These are phyloP conservation scores for Hypomyces rosellus DNA, from an alignment of 2,329 filamentous ascomycete genomes.

Conservation along the genomic window DNA sequence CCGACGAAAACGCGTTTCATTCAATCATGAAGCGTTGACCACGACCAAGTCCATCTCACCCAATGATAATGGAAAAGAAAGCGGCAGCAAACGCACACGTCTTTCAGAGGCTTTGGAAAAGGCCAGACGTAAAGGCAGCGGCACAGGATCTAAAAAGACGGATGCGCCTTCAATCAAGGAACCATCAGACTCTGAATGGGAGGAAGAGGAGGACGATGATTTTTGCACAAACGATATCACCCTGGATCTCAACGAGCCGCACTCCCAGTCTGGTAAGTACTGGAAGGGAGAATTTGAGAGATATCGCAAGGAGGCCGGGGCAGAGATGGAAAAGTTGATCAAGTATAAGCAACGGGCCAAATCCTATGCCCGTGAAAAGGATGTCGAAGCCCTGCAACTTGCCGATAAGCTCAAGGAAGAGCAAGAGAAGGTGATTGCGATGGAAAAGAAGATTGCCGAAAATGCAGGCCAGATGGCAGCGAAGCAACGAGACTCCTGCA, in stretches of 20 bases:
- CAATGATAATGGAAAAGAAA: not conserved
- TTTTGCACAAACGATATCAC: constrained; percentile 51
- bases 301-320: constrained; percentile 65
- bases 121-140: constrained; percentile 24
- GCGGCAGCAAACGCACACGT: constrained; percentile 33
- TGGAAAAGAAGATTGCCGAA: constrained; percentile 58
- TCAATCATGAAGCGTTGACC: constrained; percentile 48
- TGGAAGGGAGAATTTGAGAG: constrained; percentile 74
- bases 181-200: constrained; percentile 44
- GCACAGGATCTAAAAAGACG: constrained; percentile 20
- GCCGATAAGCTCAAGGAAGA: constrained; percentile 61
- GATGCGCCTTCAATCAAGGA: constrained; percentile 12
- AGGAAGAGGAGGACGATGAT: constrained; percentile 42
- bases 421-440: constrained; percentile 54
- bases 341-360: constrained; percentile 76
- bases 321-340: constrained; percentile 70
- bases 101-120: constrained; percentile 42
- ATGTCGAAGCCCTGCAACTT: constrained; percentile 61
- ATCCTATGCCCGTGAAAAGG: constrained; percentile 72
- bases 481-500: constrained; percentile 26
- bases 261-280: constrained; percentile 68
- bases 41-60: constrained; percentile 19
- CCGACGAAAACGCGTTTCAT: constrained; percentile 59
- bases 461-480: constrained; percentile 50
- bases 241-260: constrained; percentile 64